Evolutionary conservation across 345 rosid species (phyloP), one percentile per base, ranked within the genome.

Genomic region (Noccaea bulbosa): DNA sequence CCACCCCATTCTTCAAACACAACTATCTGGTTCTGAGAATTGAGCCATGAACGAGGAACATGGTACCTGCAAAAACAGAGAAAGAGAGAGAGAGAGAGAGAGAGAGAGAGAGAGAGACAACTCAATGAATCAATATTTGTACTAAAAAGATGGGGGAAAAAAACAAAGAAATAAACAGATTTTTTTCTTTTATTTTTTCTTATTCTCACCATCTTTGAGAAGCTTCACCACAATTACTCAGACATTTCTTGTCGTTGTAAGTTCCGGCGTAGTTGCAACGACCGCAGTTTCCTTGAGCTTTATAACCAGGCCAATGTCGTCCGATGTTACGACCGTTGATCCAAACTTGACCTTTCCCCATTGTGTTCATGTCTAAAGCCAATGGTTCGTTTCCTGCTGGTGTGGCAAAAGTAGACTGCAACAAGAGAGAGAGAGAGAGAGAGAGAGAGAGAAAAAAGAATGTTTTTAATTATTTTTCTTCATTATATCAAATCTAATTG

Each of bases 1-100:
- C 99, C 98, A 44, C 99, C 99, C 85, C 85, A 87, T 52, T 90
- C 96, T 74, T 90, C 96, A 52, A 90, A 86, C 71, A 87, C 93
- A 30, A 87, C 90, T 81, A 91, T 41, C 15, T 80, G 60, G 69
- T 94, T 91, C 40, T 86, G 93, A 7, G 78, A 85, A 33, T 82
- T 81, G 44, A 94, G 69, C 98, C 99, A 91, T 16, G 99, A 88
- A 24, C 82, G 87, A 1, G 98, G 98, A 43, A 91, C 80, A 75
- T 91, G 99, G 77, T 94, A 94, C 93, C 98, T 92, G 75, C 54
- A 68, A 79, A 38, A 50, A 37, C 0, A 55, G 4, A n/a, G 11
- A 67, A 15, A 45, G 7, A 32, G 7, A 11, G 32, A 11, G 11
- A 46, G 0, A 45, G 5, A 14, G 7, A 11, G 32, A 55, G 4